Evolutionary conservation across 352 stramenopile genomes (phyloP).

Genomic region (Aphanomyces euteiches): DNA sequence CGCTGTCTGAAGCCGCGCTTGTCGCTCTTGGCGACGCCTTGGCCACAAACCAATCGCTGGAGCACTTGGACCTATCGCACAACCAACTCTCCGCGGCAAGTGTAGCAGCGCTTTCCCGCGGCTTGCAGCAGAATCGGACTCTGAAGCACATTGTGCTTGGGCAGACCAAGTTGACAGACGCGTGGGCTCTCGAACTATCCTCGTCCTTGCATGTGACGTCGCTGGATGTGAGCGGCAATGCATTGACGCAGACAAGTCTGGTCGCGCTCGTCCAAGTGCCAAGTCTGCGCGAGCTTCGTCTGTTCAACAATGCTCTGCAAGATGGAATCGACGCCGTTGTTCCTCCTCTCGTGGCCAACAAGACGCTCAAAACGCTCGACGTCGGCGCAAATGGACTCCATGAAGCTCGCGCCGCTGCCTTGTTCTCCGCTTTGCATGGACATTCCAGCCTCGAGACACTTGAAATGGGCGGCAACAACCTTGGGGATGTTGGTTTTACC

Average conservation of each 20-base stretch:
- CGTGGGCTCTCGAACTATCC: conserved; percentile 39
- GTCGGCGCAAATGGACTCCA: conserved; percentile 71
- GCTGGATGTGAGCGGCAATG: conserved; percentile 71
- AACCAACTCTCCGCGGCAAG: conserved; percentile 46
- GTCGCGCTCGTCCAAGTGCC: conserved; percentile 40
- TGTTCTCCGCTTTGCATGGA: conserved; percentile 62
- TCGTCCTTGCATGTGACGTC: conserved; percentile 47
- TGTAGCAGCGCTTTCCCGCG: conserved; percentile 42
- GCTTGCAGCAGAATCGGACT: conserved; percentile 45
- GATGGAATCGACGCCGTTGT: conserved; percentile 49
- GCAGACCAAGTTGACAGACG: conserved; percentile 49
- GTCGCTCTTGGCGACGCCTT: conserved; percentile 45
- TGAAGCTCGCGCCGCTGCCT: conserved; percentile 47
- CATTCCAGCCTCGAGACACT: conserved; percentile 70
- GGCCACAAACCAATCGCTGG: conserved; percentile 47
- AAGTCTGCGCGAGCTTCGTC: conserved; percentile 54
- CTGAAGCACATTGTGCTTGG: conserved; percentile 50
- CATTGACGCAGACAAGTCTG: conserved; percentile 49
- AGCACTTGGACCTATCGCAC: conserved; percentile 63
- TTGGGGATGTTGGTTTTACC: conserved; percentile 57
- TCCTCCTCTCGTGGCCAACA: conserved; percentile 50
- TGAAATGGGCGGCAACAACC: conserved; percentile 79
- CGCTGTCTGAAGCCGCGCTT: conserved; percentile 47
- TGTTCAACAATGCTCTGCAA: conserved; percentile 77
- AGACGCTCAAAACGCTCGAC: conserved; percentile 54